Conservation (phyloP, 148 eudicot genomes). For the Silene latifolia region DNA sequence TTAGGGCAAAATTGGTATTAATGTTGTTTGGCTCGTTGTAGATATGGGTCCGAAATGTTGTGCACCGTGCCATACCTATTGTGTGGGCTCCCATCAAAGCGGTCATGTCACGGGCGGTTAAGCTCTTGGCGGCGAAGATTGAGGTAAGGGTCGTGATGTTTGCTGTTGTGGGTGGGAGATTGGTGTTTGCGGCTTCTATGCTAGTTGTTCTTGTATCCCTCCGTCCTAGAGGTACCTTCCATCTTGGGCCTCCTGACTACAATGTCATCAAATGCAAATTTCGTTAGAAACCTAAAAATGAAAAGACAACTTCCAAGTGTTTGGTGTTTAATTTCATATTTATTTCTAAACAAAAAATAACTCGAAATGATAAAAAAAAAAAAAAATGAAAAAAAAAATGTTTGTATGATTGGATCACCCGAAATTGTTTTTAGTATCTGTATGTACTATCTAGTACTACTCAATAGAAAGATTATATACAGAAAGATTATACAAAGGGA, state of each 20-base stretch:
- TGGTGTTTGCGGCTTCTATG: constrained; percentile 32
- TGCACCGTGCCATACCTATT: constrained; percentile 43
- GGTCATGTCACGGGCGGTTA: constrained; percentile 40
- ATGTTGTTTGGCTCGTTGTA: constrained; percentile 41
- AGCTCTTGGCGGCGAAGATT: constrained; percentile 35
- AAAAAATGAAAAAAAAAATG: too few species aligned
- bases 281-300: neutral
- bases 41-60: constrained; percentile 33
- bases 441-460: too few species aligned
- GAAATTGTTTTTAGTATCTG: too few species aligned
- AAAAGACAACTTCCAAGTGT: neutral
- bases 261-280: constrained; percentile 1
- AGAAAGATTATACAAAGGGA: too few species aligned
- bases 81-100: constrained; percentile 59
- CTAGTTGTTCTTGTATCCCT: constrained; percentile 48
- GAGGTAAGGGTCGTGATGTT: constrained; percentile 35
- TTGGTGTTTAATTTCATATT: too few species aligned
- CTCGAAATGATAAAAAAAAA: too few species aligned
- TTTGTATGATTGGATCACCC: too few species aligned
- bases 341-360: too few species aligned
- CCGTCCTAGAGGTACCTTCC: constrained; percentile 50
- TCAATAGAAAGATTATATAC: too few species aligned
- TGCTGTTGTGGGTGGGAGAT: constrained; percentile 43
- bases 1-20: constrained; percentile 23
- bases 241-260: constrained; percentile 46